Evolutionary conservation across 1,284 basidiomycete genomes (phyloP), one percentile per base, ranked within the genome.

Genomic region (Moesziomyces globuligerus): DNA sequence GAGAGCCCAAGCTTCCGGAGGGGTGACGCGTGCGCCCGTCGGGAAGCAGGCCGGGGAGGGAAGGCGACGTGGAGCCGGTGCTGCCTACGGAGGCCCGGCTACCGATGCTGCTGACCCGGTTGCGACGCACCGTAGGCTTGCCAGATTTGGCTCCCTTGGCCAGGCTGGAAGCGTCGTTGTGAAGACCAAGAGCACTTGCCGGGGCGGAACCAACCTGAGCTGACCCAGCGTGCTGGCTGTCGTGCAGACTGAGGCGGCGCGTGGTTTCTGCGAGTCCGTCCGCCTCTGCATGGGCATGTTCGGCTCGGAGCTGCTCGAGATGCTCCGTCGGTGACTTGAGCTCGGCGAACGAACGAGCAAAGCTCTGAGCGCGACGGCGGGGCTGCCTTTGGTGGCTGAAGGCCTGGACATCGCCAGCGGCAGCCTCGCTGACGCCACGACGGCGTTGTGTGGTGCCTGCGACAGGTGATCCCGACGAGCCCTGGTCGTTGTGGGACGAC

Each of bases 11-110:
- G 38, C 68, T 66, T 21, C 62, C 68, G 2, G 62, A 61, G 0
- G 68, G 68, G 47, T 71, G 68, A 6, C 68, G 68, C n/a, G 68
- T 71, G 24, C 68, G 61, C 25, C 68, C 68, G 34, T 71, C 68
- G 13, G 68, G 68, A n/a, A 71, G 44, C 18, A 71, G 54, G 18
- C 68, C 68, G 9, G 62, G 62, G 13, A 58, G 48, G 9, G 57
- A 34, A 37, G 58, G 62, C 18, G 62, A 71, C 17, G 32, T 37
- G 20, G 54, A 57, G 6, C 54, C 57, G 8, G 60, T 46, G 37
- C 50, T 50, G 57, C 68, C 60, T 4, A 21, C 48, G 8, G 29
- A 24, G 7, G 21, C 42, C 11, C 45, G 40, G 40, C 56, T 56
- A 18, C 23, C 47, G 25, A 45, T 8, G n/a, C 62, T 66, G 7